Conservation (phyloP, 2,329 filamentous ascomycete genomes). For the Ploettnerulaceae sp. region DNA sequence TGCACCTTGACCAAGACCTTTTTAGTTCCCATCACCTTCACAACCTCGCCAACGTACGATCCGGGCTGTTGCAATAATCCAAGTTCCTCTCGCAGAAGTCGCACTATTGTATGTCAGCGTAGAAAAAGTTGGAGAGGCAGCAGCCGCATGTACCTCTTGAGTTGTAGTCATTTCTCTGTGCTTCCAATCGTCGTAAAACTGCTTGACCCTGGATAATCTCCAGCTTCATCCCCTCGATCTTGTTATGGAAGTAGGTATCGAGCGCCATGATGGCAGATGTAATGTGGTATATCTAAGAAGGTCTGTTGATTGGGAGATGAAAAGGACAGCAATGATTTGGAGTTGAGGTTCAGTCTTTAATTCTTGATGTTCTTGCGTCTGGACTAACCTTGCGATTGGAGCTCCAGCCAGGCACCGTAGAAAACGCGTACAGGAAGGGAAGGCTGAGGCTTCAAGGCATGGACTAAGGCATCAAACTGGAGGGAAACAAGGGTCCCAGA, state of each 20-base stretch:
- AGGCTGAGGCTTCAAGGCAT: slow-evolving; percentile 1
- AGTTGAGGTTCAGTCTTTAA: slow-evolving; percentile 6
- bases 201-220: slow-evolving; percentile 99
- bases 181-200: slow-evolving; percentile 88
- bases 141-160: slow-evolving; percentile 53
- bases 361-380: slow-evolving; percentile 11
- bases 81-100: slow-evolving; percentile 89
- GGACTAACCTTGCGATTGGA: not conserved
- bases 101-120: slow-evolving; percentile 49
- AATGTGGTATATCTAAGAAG: slow-evolving; percentile 12
- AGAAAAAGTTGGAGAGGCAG: not conserved
- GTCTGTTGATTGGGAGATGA: not conserved
- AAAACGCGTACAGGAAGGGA: slow-evolving; percentile 3
- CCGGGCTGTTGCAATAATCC: slow-evolving; percentile 94
- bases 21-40: slow-evolving; percentile 99
- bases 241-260: slow-evolving; percentile 99
- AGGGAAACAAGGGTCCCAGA: slow-evolving; percentile 2
- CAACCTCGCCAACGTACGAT: slow-evolving; percentile 98
- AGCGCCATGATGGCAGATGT: slow-evolving; percentile 73
- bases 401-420: slow-evolving; percentile 7
- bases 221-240: slow-evolving; percentile 99
- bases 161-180: slow-evolving; percentile 99
- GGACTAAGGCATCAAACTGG: slow-evolving; percentile 2
- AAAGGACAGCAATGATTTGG: slow-evolving; percentile 6
- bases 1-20: slow-evolving; percentile 99